Percentiles rank a stretch among this genome's conserved stretches.
Evolutionary conservation across 2,329 filamentous ascomycete genomes (phyloP).

Genomic region (Chaetothyriales sp.): DNA sequence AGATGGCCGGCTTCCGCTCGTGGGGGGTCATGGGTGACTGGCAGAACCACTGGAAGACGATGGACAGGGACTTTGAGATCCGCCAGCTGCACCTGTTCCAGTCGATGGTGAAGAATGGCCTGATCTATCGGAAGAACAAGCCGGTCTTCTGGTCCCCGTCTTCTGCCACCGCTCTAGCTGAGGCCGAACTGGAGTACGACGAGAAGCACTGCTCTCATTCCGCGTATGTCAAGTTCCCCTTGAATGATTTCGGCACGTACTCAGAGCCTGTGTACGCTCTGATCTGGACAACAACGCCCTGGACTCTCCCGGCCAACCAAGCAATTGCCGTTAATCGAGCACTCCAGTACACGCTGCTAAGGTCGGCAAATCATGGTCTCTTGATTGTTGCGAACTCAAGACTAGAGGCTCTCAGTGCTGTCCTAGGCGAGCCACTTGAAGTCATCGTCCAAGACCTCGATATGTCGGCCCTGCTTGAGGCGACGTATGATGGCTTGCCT

Average conservation of each 20-base stretch:
- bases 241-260: conserved; percentile 32
- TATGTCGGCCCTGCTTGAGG: conserved; percentile 51
- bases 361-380: conserved; percentile 41
- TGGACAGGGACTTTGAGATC: conserved; percentile 49
- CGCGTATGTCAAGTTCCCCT: conserved; percentile 59
- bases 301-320: conserved; percentile 87
- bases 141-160: conserved; percentile 55
- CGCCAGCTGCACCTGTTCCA: conserved; percentile 47
- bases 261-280: conserved; percentile 53
- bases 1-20: conserved; percentile 45
- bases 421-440: conserved; percentile 34
- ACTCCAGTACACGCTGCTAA: conserved; percentile 58
- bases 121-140: conserved; percentile 49
- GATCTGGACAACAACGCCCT: conserved; percentile 98
- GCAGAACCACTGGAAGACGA: conserved; percentile 49
- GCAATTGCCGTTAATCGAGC: conserved; percentile 71
- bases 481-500: conserved; percentile 52
- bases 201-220: conserved; percentile 47
- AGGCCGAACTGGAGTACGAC: conserved; percentile 53
- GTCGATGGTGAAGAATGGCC: conserved; percentile 46
- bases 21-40: conserved; percentile 55
- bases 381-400: conserved; percentile 61
- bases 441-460: conserved; percentile 35
- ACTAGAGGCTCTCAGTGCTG: conserved; percentile 42
- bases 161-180: conserved; percentile 49